Percentiles rank a stretch among this genome's conserved stretches.
phyloP scores from a whole-genome alignment of 2,329 filamentous ascomycete species.

The Ophiostoma ulmi region DNA sequence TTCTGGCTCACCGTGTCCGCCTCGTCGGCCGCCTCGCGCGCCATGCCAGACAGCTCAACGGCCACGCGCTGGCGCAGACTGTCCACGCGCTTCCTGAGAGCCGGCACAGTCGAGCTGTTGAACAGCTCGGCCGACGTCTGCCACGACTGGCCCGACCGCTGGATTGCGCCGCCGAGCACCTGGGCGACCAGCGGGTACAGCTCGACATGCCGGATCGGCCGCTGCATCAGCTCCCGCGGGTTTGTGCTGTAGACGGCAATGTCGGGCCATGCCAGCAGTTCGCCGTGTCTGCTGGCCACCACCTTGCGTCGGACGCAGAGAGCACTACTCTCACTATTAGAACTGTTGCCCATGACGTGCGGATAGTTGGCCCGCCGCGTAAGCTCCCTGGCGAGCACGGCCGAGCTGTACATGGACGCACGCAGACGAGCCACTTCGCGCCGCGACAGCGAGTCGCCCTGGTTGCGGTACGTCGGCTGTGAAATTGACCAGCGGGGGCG shows the following conservation, averaged over 20 bases:
- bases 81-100: constrained; percentile 47
- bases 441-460: constrained; percentile 34
- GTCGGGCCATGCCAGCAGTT: constrained; percentile 39
- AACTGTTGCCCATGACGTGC: constrained; percentile 36
- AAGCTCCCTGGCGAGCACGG: constrained; percentile 86
- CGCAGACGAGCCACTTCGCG: constrained; percentile 77
- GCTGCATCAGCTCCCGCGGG: constrained; percentile 32
- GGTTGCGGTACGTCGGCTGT: constrained; percentile 18
- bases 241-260: constrained; percentile 41
- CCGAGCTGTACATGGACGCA: constrained; percentile 72
- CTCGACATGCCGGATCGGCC: constrained; percentile 40
- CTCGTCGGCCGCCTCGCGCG: constrained; percentile 66
- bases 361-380: constrained; percentile 56
- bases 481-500: constrained; percentile 30
- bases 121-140: constrained; percentile 57
- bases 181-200: constrained; percentile 50
- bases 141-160: constrained; percentile 50
- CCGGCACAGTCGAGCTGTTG: constrained; percentile 50
- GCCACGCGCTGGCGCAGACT: constrained; percentile 44
- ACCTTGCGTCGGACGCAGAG: neutral
- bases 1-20: constrained; percentile 74
- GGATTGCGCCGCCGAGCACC: constrained; percentile 46
- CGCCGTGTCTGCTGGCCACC: constrained; percentile 16
- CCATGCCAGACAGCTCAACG: constrained; percentile 53
- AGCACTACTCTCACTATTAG: constrained; percentile 22